Evolutionary conservation across 2,329 filamentous ascomycete genomes (phyloP).

Genomic region (Talaromyces sp.): DNA sequence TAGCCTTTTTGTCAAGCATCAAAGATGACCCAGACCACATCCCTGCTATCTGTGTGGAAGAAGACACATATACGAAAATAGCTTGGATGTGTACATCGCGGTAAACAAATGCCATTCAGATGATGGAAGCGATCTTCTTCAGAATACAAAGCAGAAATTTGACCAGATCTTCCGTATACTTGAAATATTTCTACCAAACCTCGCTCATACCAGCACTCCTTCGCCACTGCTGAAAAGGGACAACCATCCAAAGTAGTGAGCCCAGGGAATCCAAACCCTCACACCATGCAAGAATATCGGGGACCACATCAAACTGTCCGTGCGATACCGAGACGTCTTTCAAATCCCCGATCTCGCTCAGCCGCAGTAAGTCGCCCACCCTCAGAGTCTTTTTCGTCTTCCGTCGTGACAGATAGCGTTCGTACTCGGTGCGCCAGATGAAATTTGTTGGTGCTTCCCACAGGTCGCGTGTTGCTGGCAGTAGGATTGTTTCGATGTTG

Average conservation of each 20-base stretch:
- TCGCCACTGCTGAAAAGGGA: conserved; percentile 9
- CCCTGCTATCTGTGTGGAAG: conserved; percentile 29
- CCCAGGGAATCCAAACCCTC: conserved; percentile 8
- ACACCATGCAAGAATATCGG: conserved; percentile 8
- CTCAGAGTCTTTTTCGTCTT: conserved; percentile 3
- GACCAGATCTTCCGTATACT: not conserved
- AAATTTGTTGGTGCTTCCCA: conserved; percentile 9
- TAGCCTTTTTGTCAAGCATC: conserved; percentile 31
- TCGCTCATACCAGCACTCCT: conserved; percentile 1
- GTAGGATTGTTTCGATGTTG: conserved; percentile 2
- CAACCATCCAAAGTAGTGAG: conserved; percentile 8
- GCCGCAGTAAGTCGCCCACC: conserved; percentile 5
- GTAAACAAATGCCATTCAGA: conserved; percentile 22
- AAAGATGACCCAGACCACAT: conserved; percentile 25
- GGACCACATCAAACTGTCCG: not conserved
- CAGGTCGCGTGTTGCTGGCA: conserved; percentile 8
- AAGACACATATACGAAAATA: conserved; percentile 12
- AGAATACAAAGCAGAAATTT: not conserved
- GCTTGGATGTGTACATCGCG: conserved; percentile 25
- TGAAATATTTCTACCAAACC: conserved; percentile 4
- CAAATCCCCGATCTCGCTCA: not conserved
- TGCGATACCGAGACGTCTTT: not conserved
- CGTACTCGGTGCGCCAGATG: conserved; percentile 8
- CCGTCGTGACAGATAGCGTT: not conserved
- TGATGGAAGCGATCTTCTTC: conserved; percentile 17